Base-by-base conservation (phyloP, 768 basidiomycete genomes). In the Lanmaoa pseudosensibilis region DNA sequence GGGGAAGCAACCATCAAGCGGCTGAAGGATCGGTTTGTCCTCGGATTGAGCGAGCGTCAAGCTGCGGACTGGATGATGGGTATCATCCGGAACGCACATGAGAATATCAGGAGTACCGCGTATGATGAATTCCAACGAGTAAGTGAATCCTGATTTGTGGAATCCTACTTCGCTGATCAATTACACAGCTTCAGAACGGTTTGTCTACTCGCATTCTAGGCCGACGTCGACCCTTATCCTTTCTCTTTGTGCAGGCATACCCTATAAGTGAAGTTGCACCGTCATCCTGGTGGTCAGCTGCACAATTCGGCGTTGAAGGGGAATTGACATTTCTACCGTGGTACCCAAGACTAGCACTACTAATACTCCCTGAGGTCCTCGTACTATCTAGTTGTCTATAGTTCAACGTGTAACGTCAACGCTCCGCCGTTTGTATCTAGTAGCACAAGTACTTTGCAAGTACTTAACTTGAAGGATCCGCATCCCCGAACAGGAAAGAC, bases 41-140 rank as follows among this genome's bases (percentile, higher is more conserved):
- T 90, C 33, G 83, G 86, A 23, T 69, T 96, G 51, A 88, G 83
- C 53, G 97, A 99, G 66, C 81, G 91, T 45, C 89, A 92, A 57
- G 97, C 96, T 11, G 96, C 95, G 0, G 92, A 96, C 43, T 95
- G 81, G 73, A 98, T 98, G 94, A 82, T 91, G 80, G 78, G 84
- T 16, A 79, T 92, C 38, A 86, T 98, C 46, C 84, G 84, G 58
- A 95, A 98, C 66, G 97, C 97, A 1, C 90, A 95, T 66, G 95
- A 98, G 76, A 98, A 98, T 69, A 81, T 93, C 54, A 79, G 96
- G 63, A 94, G 91, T 66, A 94, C 90, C 8, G 90, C 90, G 0
- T 98, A 99, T 65, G 97, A 98, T 66, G 92, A 94, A 67, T 99
- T 96, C 77, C 94, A 97, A 74, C 75, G 90, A 71, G 90, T 92